Evolutionary conservation across 352 stramenopile species (phyloP), one percentile per base, ranked within the genome.

Genomic region (Phytophthora boehmeriae): DNA sequence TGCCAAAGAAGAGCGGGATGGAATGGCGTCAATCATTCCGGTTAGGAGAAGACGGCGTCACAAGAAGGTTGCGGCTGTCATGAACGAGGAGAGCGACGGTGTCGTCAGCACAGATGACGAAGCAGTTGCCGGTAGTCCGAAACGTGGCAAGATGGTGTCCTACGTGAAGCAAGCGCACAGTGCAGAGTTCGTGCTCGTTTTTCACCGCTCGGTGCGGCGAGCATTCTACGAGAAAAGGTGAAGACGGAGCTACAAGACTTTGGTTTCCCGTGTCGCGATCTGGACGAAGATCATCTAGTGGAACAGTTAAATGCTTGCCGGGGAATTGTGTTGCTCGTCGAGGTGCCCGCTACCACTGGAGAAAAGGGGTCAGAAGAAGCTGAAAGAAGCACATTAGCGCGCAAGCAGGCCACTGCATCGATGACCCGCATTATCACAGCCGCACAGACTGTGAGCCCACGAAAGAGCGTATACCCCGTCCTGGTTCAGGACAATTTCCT

Each of bases 401-500:
- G 59, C 10, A 78, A 73, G 34, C 68, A 82, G 48, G 47, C 80
- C 19, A 67, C 65, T 17, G 71, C 72, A 16, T 59, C 66, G 22
- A 72, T 89, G 51, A 71, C 61, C 3, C 62, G 44, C 3, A 63
- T 89, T 35, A 65, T 90, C 14, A 71, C 54, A 14, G 70, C 56
- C n/a, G 67, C 71, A 3, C 63, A 73, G 17, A 58, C 52, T 11
- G n/a, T 64, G 3, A 61, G 22, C 14, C 70, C 65, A 4, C 39
- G 56, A 16, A 73, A 71, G 44, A 75, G 55, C 10, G 78, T 93
- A 25, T 71, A 88, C 8, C 80, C 83, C 0, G 66, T 93, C 11
- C 57, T 89, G 4, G 75, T 83, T 30, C 76, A 81, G 19, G 51
- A 35, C 23, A 84, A 92, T 49, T 87, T 88, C 25, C 41, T 92